Evolutionary conservation across 768 basidiomycete genomes (phyloP).

Genomic region (Termitomyces sp.): DNA sequence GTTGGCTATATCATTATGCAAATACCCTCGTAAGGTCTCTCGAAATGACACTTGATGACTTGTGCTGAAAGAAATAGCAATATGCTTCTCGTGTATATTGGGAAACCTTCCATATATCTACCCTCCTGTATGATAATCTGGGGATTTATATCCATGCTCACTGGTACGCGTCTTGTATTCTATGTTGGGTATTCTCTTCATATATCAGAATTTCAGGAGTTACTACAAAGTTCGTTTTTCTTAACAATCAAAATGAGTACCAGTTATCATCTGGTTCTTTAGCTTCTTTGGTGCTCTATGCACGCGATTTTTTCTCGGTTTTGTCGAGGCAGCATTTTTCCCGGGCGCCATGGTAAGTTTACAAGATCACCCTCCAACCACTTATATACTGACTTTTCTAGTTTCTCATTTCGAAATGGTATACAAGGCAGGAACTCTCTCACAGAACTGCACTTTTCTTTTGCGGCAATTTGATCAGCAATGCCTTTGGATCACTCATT

Average conservation of each 20-base stretch:
- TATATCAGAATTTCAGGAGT: conserved; percentile 22
- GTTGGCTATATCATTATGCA: conserved; percentile 77
- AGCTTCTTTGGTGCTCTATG: conserved; percentile 66
- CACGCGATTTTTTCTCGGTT: conserved; percentile 78
- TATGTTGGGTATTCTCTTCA: background rate
- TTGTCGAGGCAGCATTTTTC: conserved; percentile 65
- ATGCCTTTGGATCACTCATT: conserved; percentile 80
- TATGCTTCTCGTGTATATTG: conserved; percentile 68
- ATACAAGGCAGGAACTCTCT: conserved; percentile 70
- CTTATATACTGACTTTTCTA: conserved; percentile 9
- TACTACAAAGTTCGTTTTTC: conserved; percentile 28
- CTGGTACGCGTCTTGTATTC: conserved; percentile 29
- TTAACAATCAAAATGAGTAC: background rate
- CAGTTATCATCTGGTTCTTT: background rate
- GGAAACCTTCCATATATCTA: conserved; percentile 63
- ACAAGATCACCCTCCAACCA: background rate
- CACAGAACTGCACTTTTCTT: conserved; percentile 65
- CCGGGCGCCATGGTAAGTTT: conserved; percentile 46
- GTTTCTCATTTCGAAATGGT: conserved; percentile 74
- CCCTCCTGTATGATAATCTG: conserved; percentile 67
- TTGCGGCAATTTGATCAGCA: conserved; percentile 76
- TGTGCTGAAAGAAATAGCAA: conserved; percentile 38
- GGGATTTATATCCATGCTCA: conserved; percentile 56
- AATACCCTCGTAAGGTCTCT: conserved; percentile 57
- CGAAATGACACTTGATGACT: background rate